Percentiles rank a stretch among this genome's conserved stretches.
Conservation (phyloP, 2,329 filamentous ascomycete genomes). For the Epichloe festucae region DNA sequence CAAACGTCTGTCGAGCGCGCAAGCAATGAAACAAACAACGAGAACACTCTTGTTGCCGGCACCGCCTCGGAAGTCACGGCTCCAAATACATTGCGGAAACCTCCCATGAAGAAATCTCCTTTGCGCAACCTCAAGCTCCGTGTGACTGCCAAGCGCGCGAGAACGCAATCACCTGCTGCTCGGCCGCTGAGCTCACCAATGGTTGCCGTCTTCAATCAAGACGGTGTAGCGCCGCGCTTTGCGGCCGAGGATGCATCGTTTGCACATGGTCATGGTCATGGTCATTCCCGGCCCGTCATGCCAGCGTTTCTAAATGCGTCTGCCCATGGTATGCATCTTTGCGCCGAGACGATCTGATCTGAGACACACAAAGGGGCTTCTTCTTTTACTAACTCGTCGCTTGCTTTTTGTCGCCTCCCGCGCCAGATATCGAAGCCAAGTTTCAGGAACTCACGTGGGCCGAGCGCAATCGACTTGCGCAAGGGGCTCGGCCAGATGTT, state of each 20-base stretch:
- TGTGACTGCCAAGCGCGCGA: slow-evolving; percentile 32
- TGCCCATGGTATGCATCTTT: slow-evolving; percentile 18
- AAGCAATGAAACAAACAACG: slow-evolving; percentile 14
- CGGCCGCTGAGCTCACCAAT: slow-evolving; percentile 16
- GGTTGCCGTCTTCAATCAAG: slow-evolving; percentile 23
- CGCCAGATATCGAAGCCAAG: slow-evolving; percentile 33
- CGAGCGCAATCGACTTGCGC: slow-evolving; percentile 35
- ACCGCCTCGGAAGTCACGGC: slow-evolving; percentile 1
- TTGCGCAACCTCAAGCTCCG: slow-evolving; percentile 34
- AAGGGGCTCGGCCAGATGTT: slow-evolving; percentile 24
- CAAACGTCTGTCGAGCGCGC: slow-evolving; percentile 26
- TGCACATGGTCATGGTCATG: neutral
- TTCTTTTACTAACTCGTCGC: neutral
- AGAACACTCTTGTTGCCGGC: slow-evolving; percentile 5
- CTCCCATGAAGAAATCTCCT: slow-evolving; percentile 21
- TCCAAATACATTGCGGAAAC: slow-evolving; percentile 10
- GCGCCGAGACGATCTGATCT: neutral
- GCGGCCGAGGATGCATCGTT: slow-evolving; percentile 8
- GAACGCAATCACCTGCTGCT: slow-evolving; percentile 26
- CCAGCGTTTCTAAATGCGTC: slow-evolving; percentile 27
- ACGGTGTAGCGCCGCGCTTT: slow-evolving; percentile 19
- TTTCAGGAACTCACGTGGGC: slow-evolving; percentile 41
- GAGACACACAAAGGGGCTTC: neutral
- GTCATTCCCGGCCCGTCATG: slow-evolving; percentile 15
- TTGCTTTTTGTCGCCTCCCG: neutral